These are phyloP conservation scores for Penstemon davidsonii DNA, from an alignment of 257 asterid species.

Conservation along the genomic window DNA sequence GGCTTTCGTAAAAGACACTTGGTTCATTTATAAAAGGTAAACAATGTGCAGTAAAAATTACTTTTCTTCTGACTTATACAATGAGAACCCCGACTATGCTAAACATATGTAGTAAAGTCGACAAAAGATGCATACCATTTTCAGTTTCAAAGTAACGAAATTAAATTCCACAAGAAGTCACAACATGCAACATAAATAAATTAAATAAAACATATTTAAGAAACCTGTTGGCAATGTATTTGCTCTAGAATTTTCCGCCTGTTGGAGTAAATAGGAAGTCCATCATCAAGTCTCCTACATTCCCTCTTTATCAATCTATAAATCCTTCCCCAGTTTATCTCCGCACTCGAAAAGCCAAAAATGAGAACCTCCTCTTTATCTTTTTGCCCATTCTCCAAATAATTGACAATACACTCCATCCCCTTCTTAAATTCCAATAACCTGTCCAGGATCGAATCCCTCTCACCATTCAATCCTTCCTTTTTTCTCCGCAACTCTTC, in stretches of 20 bases:
- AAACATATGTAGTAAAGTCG: background rate
- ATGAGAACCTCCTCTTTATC: conserved; percentile 30
- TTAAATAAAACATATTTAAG: conserved; percentile 1
- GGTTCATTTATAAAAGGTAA: background rate
- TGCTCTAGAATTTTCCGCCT: conserved; percentile 51
- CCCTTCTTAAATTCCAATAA: conserved; percentile 62
- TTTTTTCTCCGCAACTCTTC: conserved; percentile 32
- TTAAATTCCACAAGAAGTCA: conserved; percentile 1
- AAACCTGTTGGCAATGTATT: conserved; percentile 68
- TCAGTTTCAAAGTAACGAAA: background rate
- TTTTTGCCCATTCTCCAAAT: conserved; percentile 46
- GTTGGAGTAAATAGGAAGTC: conserved; percentile 73
- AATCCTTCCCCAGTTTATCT: conserved; percentile 59
- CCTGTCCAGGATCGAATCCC: conserved; percentile 52
- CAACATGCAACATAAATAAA: background rate
- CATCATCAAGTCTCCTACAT: conserved; percentile 73
- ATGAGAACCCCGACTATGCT: background rate
- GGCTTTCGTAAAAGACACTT: background rate
- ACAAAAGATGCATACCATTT: background rate
- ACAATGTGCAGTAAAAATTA: background rate
- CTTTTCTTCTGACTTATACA: background rate
- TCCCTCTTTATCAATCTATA: conserved; percentile 70
- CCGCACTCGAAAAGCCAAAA: conserved; percentile 40
- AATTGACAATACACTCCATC: conserved; percentile 42
- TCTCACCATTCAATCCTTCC: conserved; percentile 49